Conservation (phyloP, 768 basidiomycete genomes). For the Mycena venus region DNA sequence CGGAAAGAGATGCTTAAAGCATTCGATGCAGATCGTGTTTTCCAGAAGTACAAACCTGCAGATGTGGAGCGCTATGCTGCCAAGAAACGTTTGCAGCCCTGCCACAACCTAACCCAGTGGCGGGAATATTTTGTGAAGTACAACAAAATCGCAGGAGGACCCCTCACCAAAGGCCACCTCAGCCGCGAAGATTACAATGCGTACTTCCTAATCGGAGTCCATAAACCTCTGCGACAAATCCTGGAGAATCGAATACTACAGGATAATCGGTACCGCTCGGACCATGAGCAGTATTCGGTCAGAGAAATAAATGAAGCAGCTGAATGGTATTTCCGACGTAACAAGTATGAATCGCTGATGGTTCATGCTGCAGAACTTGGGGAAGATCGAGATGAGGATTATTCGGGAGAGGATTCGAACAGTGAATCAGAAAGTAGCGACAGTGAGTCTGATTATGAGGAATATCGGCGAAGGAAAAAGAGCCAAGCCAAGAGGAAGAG, state of each 20-base stretch:
- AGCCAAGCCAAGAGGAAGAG: too few species aligned
- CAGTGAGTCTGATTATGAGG: neutral
- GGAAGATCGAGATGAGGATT: constrained; percentile 6
- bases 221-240: neutral
- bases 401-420: constrained; percentile 6
- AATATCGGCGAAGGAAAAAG: neutral
- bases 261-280: neutral
- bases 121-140: neutral
- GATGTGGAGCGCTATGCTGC: neutral
- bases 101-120: constrained; percentile 2
- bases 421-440: neutral
- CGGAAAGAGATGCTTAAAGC: neutral
- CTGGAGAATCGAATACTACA: too few species aligned
- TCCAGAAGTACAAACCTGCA: neutral
- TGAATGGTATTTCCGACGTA: constrained; percentile 13
- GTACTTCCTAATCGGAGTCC: constrained; percentile 5
- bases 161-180: neutral
- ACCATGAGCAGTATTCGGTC: neutral
- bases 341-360: constrained; percentile 7
- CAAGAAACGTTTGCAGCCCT: neutral
- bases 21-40: neutral
- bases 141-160: constrained; percentile 3
- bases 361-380: constrained; percentile 4
- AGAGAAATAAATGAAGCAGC: constrained; percentile 3
- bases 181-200: neutral